Conservation (phyloP, 192 early-diverging fungal species). For the Podila clonocystis region DNA sequence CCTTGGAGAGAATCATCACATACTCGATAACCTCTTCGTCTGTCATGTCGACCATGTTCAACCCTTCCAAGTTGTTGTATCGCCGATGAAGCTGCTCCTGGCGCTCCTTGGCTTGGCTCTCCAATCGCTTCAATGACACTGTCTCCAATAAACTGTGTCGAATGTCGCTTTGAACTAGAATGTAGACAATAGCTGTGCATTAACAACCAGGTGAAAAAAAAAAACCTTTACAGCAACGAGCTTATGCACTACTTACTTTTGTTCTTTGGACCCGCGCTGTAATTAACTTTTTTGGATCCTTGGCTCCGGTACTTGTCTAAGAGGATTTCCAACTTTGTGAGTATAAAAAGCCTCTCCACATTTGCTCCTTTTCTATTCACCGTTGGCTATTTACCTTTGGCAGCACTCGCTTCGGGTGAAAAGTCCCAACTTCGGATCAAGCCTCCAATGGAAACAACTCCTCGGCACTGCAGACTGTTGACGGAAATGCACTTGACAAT, state of each 20-base stretch:
- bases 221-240: too few relatives aligned
- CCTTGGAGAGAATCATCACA: slow-evolving; percentile 64
- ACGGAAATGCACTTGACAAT: slow-evolving; percentile 32
- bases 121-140: slow-evolving; percentile 25
- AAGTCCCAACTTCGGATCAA: slow-evolving; percentile 68
- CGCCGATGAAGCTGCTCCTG: slow-evolving; percentile 33
- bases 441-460: slow-evolving; percentile 58
- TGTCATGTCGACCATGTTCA: slow-evolving; percentile 57
- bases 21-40: slow-evolving; percentile 66
- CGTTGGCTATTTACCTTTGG: slow-evolving; percentile 22
- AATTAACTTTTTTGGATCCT: slow-evolving; percentile 21
- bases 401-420: slow-evolving; percentile 47
- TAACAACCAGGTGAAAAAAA: too few relatives aligned
- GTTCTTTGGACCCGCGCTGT: slow-evolving; percentile 43
- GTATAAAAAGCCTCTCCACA: not conserved
- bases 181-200: too few relatives aligned
- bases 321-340: not conserved
- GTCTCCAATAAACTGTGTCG: slow-evolving; percentile 39
- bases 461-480: slow-evolving; percentile 49
- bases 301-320: slow-evolving; percentile 29
- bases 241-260: slow-evolving; percentile 4
- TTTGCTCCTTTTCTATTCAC: too few relatives aligned
- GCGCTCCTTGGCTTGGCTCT: slow-evolving; percentile 28
- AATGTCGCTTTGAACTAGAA: slow-evolving; percentile 28
- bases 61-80: slow-evolving; percentile 46